Percentiles rank a stretch among this genome's conserved stretches.
These are phyloP conservation scores for Selaginella moellendorffii DNA, from an alignment of 75 land plant species.

Conservation along the genomic window DNA sequence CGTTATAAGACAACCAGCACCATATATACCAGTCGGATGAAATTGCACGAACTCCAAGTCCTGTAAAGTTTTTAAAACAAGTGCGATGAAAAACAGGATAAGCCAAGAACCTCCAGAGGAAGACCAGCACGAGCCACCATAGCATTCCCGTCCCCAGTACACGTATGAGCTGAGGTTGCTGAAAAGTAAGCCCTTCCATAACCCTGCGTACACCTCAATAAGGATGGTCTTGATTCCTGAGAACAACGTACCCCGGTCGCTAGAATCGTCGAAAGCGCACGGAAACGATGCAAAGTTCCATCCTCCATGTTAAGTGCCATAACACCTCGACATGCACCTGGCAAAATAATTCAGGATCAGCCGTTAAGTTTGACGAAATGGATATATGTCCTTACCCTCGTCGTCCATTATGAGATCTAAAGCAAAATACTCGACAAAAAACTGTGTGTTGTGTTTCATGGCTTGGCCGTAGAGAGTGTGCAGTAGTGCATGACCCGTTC, in stretches of 20 bases:
- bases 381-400: conserved; percentile 37
- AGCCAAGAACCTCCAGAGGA: conserved; percentile 55
- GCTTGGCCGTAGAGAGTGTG: conserved; percentile 95
- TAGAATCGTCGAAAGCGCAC: conserved; percentile 61
- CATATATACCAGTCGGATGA: conserved; percentile 97
- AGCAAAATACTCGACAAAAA: conserved; percentile 97
- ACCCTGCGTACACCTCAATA: conserved; percentile 38
- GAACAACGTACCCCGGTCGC: conserved; percentile 79
- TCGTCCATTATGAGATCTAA: conserved; percentile 79
- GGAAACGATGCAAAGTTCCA: conserved; percentile 88
- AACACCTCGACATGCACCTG: conserved; percentile 85
- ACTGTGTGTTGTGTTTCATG: conserved; percentile 95
- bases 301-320: conserved; percentile 94
- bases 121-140: conserved; percentile 98
- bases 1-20: conserved; percentile 97
- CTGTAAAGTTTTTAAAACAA: too few species aligned
- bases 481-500: conserved; percentile 92
- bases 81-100: conserved; percentile 6
- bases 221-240: background rate
- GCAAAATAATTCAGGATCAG: conserved; percentile 1
- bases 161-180: conserved; percentile 98
- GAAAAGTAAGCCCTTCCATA: conserved; percentile 96
- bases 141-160: conserved; percentile 97
- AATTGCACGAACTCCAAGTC: conserved; percentile 98
- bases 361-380: background rate